These are phyloP conservation scores for Aspergillus amoenus DNA, from an alignment of 2,329 filamentous ascomycete genomes.

Conservation along the genomic window DNA sequence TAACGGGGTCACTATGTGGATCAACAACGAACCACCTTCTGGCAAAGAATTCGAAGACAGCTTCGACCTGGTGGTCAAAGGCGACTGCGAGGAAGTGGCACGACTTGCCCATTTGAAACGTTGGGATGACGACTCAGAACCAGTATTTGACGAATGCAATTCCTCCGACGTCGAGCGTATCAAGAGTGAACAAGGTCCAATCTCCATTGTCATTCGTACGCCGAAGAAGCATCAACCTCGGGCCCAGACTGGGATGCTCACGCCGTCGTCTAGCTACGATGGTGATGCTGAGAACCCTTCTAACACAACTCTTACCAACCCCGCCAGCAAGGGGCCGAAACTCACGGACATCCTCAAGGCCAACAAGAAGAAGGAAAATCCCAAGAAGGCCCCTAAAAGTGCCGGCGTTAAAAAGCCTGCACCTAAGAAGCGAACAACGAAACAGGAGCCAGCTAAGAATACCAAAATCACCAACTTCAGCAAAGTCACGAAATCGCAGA, in stretches of 20 bases:
- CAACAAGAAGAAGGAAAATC: conserved; percentile 18
- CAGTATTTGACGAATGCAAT: conserved; percentile 45
- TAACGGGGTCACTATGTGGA: conserved; percentile 87
- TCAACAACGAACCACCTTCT: conserved; percentile 83
- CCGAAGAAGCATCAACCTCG: conserved; percentile 40
- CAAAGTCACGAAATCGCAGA: conserved; percentile 34
- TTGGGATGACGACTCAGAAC: conserved; percentile 54
- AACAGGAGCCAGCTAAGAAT: conserved; percentile 27
- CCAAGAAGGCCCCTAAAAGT: conserved; percentile 26
- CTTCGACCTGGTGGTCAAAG: conserved; percentile 88
- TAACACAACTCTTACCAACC: conserved; percentile 26
- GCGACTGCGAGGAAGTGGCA: conserved; percentile 85
- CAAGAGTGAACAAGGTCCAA: conserved; percentile 37
- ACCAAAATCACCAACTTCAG: conserved; percentile 33
- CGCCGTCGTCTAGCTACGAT: conserved; percentile 44
- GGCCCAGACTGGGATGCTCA: conserved; percentile 37
- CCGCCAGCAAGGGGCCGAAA: conserved; percentile 24
- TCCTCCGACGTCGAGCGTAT: conserved; percentile 45
- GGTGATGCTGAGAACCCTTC: conserved; percentile 23
- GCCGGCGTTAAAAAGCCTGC: conserved; percentile 23
- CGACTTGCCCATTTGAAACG: conserved; percentile 62
- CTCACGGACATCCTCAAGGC: conserved; percentile 9
- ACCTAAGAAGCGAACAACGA: conserved; percentile 21
- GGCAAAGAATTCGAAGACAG: conserved; percentile 85
- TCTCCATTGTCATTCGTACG: conserved; percentile 42